Conservation (phyloP, 2,329 filamentous ascomycete genomes). For the Aspergillus alliaceus region DNA sequence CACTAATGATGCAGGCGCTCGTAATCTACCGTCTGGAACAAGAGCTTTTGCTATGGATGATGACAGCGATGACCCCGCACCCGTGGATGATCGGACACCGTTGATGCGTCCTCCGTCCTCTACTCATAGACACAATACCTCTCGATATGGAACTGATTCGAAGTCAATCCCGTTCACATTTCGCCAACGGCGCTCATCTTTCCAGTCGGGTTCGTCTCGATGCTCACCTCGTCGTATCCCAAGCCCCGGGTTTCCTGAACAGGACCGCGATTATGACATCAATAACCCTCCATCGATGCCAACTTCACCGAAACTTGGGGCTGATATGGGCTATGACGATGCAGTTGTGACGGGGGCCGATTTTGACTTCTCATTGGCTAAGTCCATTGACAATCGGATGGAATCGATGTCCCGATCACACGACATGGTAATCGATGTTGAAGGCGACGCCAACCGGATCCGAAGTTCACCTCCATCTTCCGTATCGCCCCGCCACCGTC, state of each 20-base stretch:
- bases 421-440: conserved; percentile 49
- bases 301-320: conserved; percentile 55
- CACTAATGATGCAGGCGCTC: conserved; percentile 43
- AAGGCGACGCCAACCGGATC: conserved; percentile 24
- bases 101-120: conserved; percentile 44
- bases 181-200: conserved; percentile 27
- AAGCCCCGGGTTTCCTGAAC: conserved; percentile 20
- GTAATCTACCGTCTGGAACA: conserved; percentile 36
- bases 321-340: conserved; percentile 57
- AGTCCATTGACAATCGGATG: conserved; percentile 37
- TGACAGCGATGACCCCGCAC: conserved; percentile 32
- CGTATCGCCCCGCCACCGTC: conserved; percentile 31
- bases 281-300: conserved; percentile 67
- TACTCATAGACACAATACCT: conserved; percentile 33
- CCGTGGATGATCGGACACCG: conserved; percentile 55
- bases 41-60: conserved; percentile 19
- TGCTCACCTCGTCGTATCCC: conserved; percentile 29
- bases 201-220: conserved; percentile 29
- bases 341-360: conserved; percentile 46
- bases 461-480: conserved; percentile 33
- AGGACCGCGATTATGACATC: conserved; percentile 55
- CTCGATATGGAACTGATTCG: conserved; percentile 35
- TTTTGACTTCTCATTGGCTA: conserved; percentile 40
- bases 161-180: conserved; percentile 25
- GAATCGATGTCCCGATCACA: conserved; percentile 29